Evolutionary conservation across 2,329 filamentous ascomycete species (phyloP), one percentile per base, ranked within the genome.

Genomic region (Chaetomium olivaceum): DNA sequence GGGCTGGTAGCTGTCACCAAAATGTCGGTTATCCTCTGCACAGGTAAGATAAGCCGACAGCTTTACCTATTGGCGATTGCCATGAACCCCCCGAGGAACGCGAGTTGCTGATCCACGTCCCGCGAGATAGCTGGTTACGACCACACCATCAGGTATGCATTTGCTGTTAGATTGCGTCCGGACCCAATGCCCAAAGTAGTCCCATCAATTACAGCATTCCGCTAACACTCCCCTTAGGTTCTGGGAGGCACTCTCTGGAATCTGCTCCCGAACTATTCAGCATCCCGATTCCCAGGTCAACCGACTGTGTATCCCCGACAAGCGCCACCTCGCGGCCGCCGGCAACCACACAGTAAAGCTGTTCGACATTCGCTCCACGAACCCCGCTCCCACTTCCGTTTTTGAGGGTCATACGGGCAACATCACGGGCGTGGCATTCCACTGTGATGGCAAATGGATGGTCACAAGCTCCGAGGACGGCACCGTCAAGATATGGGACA

Each of bases 361-460:
- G 65, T 99, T 96, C 82, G 95, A 99, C 75, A 97, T 98, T 82
- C 97, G 97, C 76, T 97, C 93, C 19, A 94, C 92, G n/a, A 98
- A 98, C 74, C 93, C 95, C 2, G 95, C 94, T 71, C 91, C 95
- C 1, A 85, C 98, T 27, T 87, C 98, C 74, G 93, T 91, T 23
- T 98, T 99, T 74, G 94, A 98, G 76, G 95, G 95, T 51, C 95
- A 99, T 80, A 95, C 92, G 14, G 92, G 89, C 71, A 99, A 99
- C 74, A 90, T 99, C 76, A 99, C 95, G 0, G 95, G 95, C 52
- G 91, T 99, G 56, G 93, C 93, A 12, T 99, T 99, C 77, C 95
- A 99, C 78, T 98, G 94, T 77, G 95, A 99, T 78, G 93, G 94
- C 12, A 99, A 99, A 80, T 99, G 95, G 95, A 97, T 99, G 91